A percentile compares a stretch with the other conserved stretches of the same genome.
Conservation (phyloP, 2,329 filamentous ascomycete genomes). For the Lecanicillium sp. region DNA sequence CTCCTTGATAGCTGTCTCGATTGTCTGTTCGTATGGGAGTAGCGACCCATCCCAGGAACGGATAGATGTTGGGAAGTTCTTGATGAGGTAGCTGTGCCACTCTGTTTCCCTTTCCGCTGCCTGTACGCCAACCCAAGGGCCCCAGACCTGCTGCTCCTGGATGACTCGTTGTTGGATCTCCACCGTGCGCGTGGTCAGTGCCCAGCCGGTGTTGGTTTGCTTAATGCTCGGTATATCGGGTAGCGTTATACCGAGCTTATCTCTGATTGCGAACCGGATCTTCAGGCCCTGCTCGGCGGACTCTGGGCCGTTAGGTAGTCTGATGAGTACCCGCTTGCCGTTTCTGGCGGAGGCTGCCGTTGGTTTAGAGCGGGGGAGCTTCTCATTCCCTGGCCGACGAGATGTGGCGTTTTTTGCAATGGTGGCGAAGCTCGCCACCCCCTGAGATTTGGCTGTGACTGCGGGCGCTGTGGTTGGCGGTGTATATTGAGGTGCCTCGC, state of each 20-base stretch:
- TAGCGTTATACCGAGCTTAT: not conserved
- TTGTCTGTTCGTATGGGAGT: not conserved
- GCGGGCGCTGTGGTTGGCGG: no score
- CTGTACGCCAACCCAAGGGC: not conserved
- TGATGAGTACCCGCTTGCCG: not conserved
- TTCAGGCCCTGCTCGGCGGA: not conserved
- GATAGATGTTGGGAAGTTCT: constrained; percentile 2
- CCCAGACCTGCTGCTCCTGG: constrained; percentile 1
- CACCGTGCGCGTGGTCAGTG: not conserved
- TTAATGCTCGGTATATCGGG: not conserved
- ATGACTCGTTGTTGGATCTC: constrained; percentile 1
- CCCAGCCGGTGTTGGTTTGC: not conserved
- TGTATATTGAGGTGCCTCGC: not conserved
- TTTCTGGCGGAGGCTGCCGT: not conserved
- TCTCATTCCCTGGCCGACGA: not conserved
- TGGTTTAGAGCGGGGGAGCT: not conserved
- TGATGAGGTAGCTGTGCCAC: constrained; percentile 3
- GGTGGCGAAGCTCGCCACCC: not conserved
- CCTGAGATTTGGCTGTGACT: not conserved
- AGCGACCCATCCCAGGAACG: constrained; percentile 1
- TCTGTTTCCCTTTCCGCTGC: constrained; percentile 3
- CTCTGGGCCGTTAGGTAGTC: not conserved
- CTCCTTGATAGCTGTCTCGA: constrained; percentile 1
- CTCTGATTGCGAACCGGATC: constrained; percentile 1
- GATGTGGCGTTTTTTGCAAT: not conserved